Percentiles rank a stretch among this genome's conserved stretches.
phyloP scores from a whole-genome alignment of 2,329 filamentous ascomycete genomes.

The Neofusicoccum umdonicola region DNA sequence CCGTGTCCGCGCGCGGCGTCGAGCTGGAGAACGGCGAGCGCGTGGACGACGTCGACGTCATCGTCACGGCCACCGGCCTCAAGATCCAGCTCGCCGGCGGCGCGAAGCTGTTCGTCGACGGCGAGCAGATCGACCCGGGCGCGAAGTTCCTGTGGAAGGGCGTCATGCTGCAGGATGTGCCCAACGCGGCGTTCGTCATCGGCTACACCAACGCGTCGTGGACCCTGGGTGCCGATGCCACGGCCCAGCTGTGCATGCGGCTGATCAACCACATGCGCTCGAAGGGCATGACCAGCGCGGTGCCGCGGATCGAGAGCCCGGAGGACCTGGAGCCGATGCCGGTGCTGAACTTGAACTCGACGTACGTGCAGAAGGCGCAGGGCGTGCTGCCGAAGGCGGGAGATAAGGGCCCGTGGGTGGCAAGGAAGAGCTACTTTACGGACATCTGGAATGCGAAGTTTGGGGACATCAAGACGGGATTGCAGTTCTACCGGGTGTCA shows the following conservation, averaged over 20 bases:
- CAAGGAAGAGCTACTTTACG: conserved; percentile 43
- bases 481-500: conserved; percentile 34
- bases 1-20: conserved; percentile 50
- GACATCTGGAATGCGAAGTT: conserved; percentile 45
- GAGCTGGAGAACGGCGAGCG: conserved; percentile 45
- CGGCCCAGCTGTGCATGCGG: conserved; percentile 49
- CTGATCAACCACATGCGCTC: conserved; percentile 50
- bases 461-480: conserved; percentile 41
- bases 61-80: conserved; percentile 65
- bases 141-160: conserved; percentile 60
- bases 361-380: conserved; percentile 49
- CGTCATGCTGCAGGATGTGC: conserved; percentile 61
- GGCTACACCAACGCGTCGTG: conserved; percentile 62
- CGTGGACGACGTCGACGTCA: conserved; percentile 56
- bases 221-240: conserved; percentile 61
- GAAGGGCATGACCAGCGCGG: not conserved
- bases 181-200: conserved; percentile 58
- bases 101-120: conserved; percentile 52
- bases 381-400: conserved; percentile 50
- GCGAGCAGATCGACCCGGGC: conserved; percentile 42
- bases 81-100: conserved; percentile 56
- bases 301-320: not conserved
- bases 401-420: conserved; percentile 42
- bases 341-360: conserved; percentile 49
- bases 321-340: conserved; percentile 22